These are phyloP conservation scores for Salvia rosmarinus DNA, from an alignment of 257 asterid species.

Conservation along the genomic window DNA sequence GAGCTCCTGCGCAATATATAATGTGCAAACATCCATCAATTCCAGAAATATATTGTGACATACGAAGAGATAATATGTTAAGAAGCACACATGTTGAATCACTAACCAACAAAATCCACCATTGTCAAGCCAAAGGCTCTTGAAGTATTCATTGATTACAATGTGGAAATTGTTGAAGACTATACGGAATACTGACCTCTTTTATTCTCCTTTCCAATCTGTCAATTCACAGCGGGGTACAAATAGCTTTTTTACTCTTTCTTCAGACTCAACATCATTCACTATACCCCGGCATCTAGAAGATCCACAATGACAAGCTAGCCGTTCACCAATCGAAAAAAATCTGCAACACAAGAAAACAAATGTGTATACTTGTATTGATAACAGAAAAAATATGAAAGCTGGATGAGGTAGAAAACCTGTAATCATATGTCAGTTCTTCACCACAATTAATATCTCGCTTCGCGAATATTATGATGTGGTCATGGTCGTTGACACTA, in stretches of 20 bases:
- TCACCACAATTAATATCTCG: constrained; percentile 84
- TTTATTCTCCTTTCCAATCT: constrained; percentile 80
- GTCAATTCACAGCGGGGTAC: constrained; percentile 70
- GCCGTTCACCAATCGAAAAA: constrained; percentile 74
- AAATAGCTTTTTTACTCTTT: constrained; percentile 59
- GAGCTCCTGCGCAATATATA: constrained; percentile 33
- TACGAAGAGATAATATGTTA: no score
- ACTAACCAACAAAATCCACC: no score
- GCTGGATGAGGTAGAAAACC: constrained; percentile 50
- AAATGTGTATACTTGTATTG: constrained; percentile 18
- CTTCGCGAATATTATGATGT: constrained; percentile 93
- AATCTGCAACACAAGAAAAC: constrained; percentile 56
- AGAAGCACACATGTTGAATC: no score
- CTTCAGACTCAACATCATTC: constrained; percentile 85
- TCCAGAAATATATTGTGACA: not conserved
- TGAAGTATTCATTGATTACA: not conserved
- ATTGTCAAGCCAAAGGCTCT: no score
- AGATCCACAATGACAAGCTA: constrained; percentile 86
- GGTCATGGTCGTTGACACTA: constrained; percentile 67
- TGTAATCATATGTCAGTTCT: constrained; percentile 95
- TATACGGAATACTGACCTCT: constrained; percentile 44
- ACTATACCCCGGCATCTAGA: constrained; percentile 93
- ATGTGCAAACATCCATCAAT: constrained; percentile 3
- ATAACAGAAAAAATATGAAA: constrained; percentile 24
- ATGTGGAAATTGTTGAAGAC: constrained; percentile 2